A percentile compares a stretch with the other conserved stretches of the same genome.
phyloP scores from a whole-genome alignment of 352 stramenopile genomes.

The Globisporangium solare region DNA sequence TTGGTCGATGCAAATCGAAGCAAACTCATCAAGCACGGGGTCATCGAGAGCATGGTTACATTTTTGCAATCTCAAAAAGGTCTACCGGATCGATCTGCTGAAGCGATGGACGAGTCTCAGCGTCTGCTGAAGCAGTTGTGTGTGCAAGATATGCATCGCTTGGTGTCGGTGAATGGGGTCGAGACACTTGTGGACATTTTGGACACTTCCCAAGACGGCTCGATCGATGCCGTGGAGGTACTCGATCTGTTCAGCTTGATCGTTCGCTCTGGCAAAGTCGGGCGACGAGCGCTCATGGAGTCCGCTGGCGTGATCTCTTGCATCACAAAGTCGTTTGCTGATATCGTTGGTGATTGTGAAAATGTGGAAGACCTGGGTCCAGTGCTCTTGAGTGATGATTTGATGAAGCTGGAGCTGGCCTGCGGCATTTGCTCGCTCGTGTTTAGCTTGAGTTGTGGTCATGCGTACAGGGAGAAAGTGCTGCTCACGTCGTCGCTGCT shows the following conservation, averaged over 20 bases:
- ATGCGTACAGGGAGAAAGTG: constrained; percentile 39
- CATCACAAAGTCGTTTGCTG: constrained; percentile 29
- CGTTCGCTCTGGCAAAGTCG: constrained; percentile 33
- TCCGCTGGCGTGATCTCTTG: constrained; percentile 38
- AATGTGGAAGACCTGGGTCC: constrained; percentile 17
- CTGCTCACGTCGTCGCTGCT: constrained; percentile 26
- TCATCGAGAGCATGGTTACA: constrained; percentile 47
- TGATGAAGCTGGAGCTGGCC: constrained; percentile 37
- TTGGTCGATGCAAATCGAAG: constrained; percentile 21
- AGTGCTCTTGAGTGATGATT: constrained; percentile 19
- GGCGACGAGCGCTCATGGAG: constrained; percentile 47
- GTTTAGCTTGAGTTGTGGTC: constrained; percentile 33
- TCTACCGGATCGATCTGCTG: constrained; percentile 14
- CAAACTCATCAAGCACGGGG: constrained; percentile 46
- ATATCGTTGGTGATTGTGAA: constrained; percentile 13
- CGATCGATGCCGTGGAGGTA: constrained; percentile 36
- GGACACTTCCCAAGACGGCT: constrained; percentile 1
- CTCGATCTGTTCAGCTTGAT: constrained; percentile 66
- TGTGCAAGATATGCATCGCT: constrained; percentile 52
- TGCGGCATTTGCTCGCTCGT: constrained; percentile 52
- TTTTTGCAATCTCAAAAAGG: constrained; percentile 51
- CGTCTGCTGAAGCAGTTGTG: constrained; percentile 52
- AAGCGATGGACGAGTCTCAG: constrained; percentile 32
- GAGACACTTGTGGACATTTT: constrained; percentile 42
- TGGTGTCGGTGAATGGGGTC: constrained; percentile 62